Evolutionary conservation across 805 yeast species (phyloP).

Genomic region (Pichia heedii): DNA sequence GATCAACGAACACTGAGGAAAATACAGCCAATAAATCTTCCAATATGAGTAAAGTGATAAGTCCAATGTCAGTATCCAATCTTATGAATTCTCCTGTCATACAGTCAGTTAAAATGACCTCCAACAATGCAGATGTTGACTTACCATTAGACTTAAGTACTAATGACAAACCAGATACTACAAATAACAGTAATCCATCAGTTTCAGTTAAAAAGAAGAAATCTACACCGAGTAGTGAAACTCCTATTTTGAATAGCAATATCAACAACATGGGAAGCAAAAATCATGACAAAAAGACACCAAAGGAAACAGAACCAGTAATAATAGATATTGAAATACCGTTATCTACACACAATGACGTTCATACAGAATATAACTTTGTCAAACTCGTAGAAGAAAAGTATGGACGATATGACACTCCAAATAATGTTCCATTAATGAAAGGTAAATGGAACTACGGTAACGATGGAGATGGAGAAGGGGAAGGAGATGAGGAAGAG

Average conservation of each 20-base stretch:
- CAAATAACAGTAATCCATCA: too few relatives aligned
- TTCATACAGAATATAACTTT: conserved; percentile 64
- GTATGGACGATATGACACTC: conserved; percentile 69
- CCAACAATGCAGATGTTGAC: too few relatives aligned
- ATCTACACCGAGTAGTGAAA: too few relatives aligned
- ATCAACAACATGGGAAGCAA: background rate
- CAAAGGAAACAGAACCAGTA: background rate
- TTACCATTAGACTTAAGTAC: too few relatives aligned
- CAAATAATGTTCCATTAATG: conserved; percentile 34
- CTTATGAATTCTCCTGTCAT: background rate
- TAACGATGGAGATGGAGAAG: conserved; percentile 39
- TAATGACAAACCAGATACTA: too few relatives aligned
- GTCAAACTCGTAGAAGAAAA: conserved; percentile 69
- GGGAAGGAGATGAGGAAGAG: conserved; percentile 29
- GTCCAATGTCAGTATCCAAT: background rate
- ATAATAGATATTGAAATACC: conserved; percentile 25
- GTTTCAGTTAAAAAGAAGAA: conserved; percentile 1
- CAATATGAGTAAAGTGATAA: background rate
- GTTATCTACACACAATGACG: conserved; percentile 34
- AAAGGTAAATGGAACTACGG: conserved; percentile 29
- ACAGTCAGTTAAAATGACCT: too few relatives aligned
- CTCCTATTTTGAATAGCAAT: too few relatives aligned
- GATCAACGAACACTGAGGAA: background rate
- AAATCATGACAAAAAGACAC: too few relatives aligned
- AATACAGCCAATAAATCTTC: background rate